phyloP scores from a whole-genome alignment of 163 green algal species.

The Coccomyxa subellipsoidea region DNA sequence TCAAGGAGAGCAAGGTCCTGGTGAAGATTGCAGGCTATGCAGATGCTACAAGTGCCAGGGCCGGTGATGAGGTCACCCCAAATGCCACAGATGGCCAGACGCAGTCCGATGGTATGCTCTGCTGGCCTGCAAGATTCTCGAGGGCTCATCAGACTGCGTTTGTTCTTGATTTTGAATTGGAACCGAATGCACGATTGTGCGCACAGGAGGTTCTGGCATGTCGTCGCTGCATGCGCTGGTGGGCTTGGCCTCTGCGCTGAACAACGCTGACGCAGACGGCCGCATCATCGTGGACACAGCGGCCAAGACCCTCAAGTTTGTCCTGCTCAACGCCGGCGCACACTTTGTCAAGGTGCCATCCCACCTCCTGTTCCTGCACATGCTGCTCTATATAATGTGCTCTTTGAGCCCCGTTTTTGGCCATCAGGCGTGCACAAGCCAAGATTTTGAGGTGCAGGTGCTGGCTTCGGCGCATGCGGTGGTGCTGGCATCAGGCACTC shows the following conservation, averaged over 20 bases:
- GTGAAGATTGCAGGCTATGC: constrained; percentile 73
- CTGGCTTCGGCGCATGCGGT: constrained; percentile 66
- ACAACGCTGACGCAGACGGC: constrained; percentile 77
- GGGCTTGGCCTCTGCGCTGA: constrained; percentile 75
- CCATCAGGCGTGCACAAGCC: too few species aligned
- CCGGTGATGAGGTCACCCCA: not conserved
- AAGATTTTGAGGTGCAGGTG: constrained; percentile 35
- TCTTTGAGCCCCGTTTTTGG: too few species aligned
- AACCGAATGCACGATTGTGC: not conserved
- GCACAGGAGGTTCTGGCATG: constrained; percentile 1
- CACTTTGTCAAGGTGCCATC: constrained; percentile 65
- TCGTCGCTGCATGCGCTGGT: constrained; percentile 64
- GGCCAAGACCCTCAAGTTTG: constrained; percentile 61
- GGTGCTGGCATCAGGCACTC: constrained; percentile 91
- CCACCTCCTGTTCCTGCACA: too few species aligned
- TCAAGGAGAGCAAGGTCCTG: constrained; percentile 68
- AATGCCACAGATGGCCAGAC: not conserved
- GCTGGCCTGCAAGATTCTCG: not conserved
- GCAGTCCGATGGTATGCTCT: not conserved
- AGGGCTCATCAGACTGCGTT: too few species aligned
- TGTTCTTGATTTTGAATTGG: not conserved
- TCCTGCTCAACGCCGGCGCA: constrained; percentile 85
- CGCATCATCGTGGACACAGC: constrained; percentile 68
- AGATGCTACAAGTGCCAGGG: not conserved
- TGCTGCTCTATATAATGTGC: too few species aligned